These are phyloP conservation scores for Fraxinus latifolia DNA, from an alignment of 305 asterid genomes.

Conservation along the genomic window DNA sequence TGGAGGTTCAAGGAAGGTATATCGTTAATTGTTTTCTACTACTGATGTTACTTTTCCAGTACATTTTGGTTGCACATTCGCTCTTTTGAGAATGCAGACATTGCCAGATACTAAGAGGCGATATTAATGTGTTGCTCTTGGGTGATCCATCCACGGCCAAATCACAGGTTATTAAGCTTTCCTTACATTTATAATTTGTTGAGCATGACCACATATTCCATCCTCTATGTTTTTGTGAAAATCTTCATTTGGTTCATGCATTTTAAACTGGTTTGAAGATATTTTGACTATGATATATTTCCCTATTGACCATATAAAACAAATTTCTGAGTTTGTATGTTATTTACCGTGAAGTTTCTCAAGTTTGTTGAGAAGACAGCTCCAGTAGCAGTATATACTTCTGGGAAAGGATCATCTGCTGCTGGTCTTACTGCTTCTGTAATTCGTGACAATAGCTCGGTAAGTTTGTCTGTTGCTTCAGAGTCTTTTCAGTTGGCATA, in stretches of 20 bases:
- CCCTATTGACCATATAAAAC: neutral
- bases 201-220: neutral
- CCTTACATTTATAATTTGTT: neutral
- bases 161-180: conserved; percentile 68
- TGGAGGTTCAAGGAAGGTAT: conserved; percentile 97
- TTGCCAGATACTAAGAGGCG: conserved; percentile 97
- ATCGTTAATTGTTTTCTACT: conserved; percentile 13
- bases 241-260: neutral
- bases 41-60: conserved; percentile 13
- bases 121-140: conserved; percentile 86
- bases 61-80: conserved; percentile 1
- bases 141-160: conserved; percentile 99
- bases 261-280: neutral
- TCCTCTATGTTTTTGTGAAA: neutral
- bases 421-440: conserved; percentile 99
- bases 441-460: conserved; percentile 90
- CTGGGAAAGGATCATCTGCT: conserved; percentile 98
- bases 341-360: conserved; percentile 53
- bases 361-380: conserved; percentile 99
- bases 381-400: conserved; percentile 89
- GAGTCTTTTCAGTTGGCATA: neutral
- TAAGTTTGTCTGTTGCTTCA: conserved; percentile 45
- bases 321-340: conserved; percentile 12
- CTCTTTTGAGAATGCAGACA: conserved; percentile 41
- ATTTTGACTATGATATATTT: neutral